Evolutionary conservation across 2,329 filamentous ascomycete species (phyloP).

Genomic region (Cladosporium sphaerospermum): DNA sequence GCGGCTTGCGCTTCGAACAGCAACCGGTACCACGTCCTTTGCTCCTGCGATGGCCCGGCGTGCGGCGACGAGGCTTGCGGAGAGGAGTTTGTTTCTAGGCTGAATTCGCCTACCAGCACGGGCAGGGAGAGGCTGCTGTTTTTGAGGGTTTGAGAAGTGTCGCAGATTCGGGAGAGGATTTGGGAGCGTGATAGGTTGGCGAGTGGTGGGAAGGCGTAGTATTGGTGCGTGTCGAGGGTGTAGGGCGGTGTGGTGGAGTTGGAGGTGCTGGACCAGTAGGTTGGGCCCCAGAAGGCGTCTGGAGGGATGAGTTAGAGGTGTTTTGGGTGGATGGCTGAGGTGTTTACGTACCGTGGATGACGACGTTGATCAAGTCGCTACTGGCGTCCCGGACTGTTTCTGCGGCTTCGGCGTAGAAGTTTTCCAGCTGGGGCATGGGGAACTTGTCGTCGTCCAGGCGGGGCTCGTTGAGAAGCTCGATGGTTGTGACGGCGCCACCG

Average conservation of each 20-base stretch:
- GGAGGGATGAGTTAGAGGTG: neutral
- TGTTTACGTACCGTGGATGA: conserved; percentile 16
- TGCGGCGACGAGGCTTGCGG: conserved; percentile 7
- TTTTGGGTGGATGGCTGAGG: neutral
- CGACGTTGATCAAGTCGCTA: conserved; percentile 17
- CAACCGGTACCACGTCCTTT: conserved; percentile 19
- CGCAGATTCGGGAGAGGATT: conserved; percentile 18
- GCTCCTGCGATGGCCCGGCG: conserved; percentile 6
- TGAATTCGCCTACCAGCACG: conserved; percentile 20
- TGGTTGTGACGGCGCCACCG: conserved; percentile 46
- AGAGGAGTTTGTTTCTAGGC: conserved; percentile 17
- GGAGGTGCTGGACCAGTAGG: conserved; percentile 18
- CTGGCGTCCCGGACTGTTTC: conserved; percentile 10
- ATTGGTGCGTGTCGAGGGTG: conserved; percentile 23
- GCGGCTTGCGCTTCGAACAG: conserved; percentile 20
- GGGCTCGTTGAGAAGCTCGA: conserved; percentile 55
- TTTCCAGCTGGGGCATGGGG: conserved; percentile 1
- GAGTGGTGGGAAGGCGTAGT: conserved; percentile 23
- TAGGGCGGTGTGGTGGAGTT: conserved; percentile 5
- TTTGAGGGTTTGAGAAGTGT: conserved; percentile 11
- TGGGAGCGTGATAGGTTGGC: conserved; percentile 14
- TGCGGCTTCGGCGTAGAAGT: conserved; percentile 2
- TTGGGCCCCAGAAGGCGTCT: conserved; percentile 22
- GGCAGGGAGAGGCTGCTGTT: conserved; percentile 5
- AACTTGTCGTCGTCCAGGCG: conserved; percentile 15